These are phyloP conservation scores for Tuber aestivum DNA, from an alignment of 495 filamentous ascomycete genomes.

Conservation along the genomic window DNA sequence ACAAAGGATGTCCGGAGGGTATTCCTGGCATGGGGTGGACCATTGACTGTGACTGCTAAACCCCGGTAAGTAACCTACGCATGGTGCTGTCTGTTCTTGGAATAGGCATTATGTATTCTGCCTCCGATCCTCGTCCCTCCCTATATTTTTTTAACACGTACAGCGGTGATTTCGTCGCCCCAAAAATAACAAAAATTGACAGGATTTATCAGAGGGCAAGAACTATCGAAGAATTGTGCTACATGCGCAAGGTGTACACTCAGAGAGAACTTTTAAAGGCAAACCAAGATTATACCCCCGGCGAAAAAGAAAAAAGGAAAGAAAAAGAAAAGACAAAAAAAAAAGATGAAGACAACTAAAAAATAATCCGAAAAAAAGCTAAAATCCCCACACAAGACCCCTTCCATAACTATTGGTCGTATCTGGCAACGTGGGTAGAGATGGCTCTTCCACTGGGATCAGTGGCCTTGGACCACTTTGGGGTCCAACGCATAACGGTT, in stretches of 20 bases:
- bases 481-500: slow-evolving; percentile 94
- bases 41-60: no score
- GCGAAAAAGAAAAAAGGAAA: neutral
- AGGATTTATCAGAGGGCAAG: neutral
- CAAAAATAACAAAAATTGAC: neutral
- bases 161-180: neutral
- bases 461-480: slow-evolving; percentile 94
- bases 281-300: neutral
- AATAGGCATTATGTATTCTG: no score
- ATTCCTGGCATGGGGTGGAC: no score
- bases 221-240: neutral
- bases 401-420: slow-evolving; percentile 12
- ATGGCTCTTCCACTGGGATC: slow-evolving; percentile 71
- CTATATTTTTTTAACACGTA: no score
- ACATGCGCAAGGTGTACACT: neutral
- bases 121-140: no score
- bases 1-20: no score
- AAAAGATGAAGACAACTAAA: neutral
- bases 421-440: slow-evolving; percentile 36
- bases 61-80: no score
- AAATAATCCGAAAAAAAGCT: neutral
- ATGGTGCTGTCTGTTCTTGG: no score
- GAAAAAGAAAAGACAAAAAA: neutral
- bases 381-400: neutral
- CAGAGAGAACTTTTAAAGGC: neutral